Base-by-base conservation (phyloP, 2,329 filamentous ascomycete species). In the Penicillium hordei region DNA sequence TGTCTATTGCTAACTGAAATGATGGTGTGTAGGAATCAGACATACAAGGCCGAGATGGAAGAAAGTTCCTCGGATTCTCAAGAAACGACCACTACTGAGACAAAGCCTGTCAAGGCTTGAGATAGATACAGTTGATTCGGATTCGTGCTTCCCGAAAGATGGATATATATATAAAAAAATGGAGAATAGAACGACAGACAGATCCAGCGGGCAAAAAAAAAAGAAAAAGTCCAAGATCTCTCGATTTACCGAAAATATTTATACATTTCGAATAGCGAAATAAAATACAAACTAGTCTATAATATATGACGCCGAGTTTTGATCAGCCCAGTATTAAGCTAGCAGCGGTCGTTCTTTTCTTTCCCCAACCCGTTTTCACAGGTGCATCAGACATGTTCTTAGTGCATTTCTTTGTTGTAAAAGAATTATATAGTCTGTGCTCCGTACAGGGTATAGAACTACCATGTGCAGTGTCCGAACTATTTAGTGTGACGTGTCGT, bases 81-180 rank as follows among this genome's bases (percentile, higher is more conserved):
- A 7, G 39, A 15, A 7, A 33, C 43, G 2, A 44, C 23, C 2
- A 25, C 48, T 10, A 23, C 53, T 31, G 51, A 54, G 7, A 38
- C 34, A 15, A 57, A 57, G 17, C 9, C 38, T 21, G 10, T 23
- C 6, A 61, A 61, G 19, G 19, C 31, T 52, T 49, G 27, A 50
- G 29, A 33, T 33, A 33, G 6, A 2, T 17, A 2, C 25, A 9
- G 40, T 27, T n/a, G 8, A 43, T 27, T 5, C 7, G 5, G 8
- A 43, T 27, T 5, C 7, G 5, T 43, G 7, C 2, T 42, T 17
- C 4, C 7, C 25, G 13, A 40, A 25, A 17, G 15, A 43, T 5
- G 1, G 21, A 2, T 8, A 25, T 17, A 17, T n/a, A n/a, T n/a
- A n/a, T n/a, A n/a, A n/a, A 8, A 15, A 17, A 27, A 40, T 21